Percentiles rank a stretch among this genome's conserved stretches.
These are phyloP conservation scores for Pseudogymnoascus sp. DNA, from an alignment of 2,329 filamentous ascomycete species.

Conservation along the genomic window DNA sequence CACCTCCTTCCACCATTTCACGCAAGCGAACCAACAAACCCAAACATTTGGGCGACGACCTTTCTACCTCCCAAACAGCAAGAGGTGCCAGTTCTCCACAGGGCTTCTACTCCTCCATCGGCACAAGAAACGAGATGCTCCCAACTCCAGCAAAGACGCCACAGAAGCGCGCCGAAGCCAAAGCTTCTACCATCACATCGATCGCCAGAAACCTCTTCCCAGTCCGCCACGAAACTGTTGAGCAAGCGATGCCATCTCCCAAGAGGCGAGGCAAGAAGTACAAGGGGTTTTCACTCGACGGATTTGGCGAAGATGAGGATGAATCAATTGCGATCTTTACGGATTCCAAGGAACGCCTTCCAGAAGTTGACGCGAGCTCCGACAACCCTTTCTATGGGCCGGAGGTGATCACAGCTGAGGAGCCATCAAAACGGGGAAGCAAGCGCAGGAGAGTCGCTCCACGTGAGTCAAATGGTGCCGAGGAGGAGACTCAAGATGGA, in stretches of 20 bases:
- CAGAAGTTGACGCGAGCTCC: conserved; percentile 53
- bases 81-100: not conserved
- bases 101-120: conserved; percentile 6
- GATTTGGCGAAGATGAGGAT: conserved; percentile 47
- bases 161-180: conserved; percentile 44
- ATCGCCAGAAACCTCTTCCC: conserved; percentile 56
- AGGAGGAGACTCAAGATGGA: conserved; percentile 30
- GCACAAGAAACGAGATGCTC: conserved; percentile 45
- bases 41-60: conserved; percentile 24
- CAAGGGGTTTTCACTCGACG: conserved; percentile 45
- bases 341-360: conserved; percentile 70
- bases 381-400: conserved; percentile 65
- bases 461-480: conserved; percentile 22
- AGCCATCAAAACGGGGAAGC: conserved; percentile 42
- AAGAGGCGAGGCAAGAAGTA: conserved; percentile 54
- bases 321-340: conserved; percentile 65
- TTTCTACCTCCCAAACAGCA: conserved; percentile 27
- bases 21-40: conserved; percentile 20
- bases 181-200: conserved; percentile 41
- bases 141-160: conserved; percentile 75
- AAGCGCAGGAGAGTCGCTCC: conserved; percentile 42
- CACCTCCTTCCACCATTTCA: conserved; percentile 22
- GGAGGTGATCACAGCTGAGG: conserved; percentile 24
- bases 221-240: conserved; percentile 33
- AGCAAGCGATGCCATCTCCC: conserved; percentile 50